Evolutionary conservation across 2,329 filamentous ascomycete genomes (phyloP), one percentile per base, ranked within the genome.

Genomic region (Ceratocystis cubensis): DNA sequence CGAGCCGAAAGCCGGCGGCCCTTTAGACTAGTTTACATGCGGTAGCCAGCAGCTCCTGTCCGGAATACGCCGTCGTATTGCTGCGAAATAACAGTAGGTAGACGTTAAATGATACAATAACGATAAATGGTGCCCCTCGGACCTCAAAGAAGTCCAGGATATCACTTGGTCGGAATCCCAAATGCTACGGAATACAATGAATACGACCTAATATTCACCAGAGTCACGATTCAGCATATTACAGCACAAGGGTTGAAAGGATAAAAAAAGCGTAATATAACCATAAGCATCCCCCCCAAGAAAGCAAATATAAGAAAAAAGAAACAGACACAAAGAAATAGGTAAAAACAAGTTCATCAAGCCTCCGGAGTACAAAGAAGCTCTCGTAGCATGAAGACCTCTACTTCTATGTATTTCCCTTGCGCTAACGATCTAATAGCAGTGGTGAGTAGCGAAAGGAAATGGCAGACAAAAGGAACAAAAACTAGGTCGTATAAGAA

Each of bases 391-490:
- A 59, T n/a, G 22, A 20, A 33, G 10, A 17, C 13, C 33, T 37
- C 5, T 33, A 37, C 37, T 53, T 53, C 48, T 53, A 25, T 37
- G 20, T 28, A 25, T 37, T 37, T 59, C 56, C 4, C 28, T 20
- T 20, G 28, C 25, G 41, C 61, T 46, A 41, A 46, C 37, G 37
- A 62, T 62, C 33, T 62, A 62, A 45, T 62, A 28, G 33, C 41
- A 62, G 33, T 44, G 15, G 17, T 44, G 37, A 33, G 44, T 28
- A 17, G 13, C 41, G 25, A 28, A 44, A 56, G 17, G 17, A 22
- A 64, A 64, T 41, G 33, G 33, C 46, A 56, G 53, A 41, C 17
- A 33, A 64, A 44, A n/a, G 53, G 33, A 62, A 46, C n/a, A 53
- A 22, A 33, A 37, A 37, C 20, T 30, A 22, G 33, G 37, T 65